phyloP scores from a whole-genome alignment of 1,284 basidiomycete genomes.

The Pseudozyma hubeiensis region DNA sequence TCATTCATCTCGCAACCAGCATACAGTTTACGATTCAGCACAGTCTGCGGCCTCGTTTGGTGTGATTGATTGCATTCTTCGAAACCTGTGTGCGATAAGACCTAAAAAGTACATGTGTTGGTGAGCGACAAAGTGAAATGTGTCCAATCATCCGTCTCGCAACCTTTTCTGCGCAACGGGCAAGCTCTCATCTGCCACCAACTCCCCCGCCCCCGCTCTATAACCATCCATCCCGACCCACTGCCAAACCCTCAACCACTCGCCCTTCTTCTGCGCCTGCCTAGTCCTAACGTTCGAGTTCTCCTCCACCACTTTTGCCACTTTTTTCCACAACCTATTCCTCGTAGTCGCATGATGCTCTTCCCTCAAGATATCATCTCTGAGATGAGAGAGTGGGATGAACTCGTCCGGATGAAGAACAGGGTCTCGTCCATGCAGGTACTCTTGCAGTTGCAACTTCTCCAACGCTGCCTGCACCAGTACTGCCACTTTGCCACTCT shows the following conservation, averaged over 20 bases:
- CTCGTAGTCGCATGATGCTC: slow-evolving; percentile 80
- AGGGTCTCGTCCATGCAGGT: slow-evolving; percentile 85
- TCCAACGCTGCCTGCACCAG: slow-evolving; percentile 51
- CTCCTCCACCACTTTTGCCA: slow-evolving; percentile 87
- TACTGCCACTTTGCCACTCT: slow-evolving; percentile 28
- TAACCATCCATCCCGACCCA: slow-evolving; percentile 69
- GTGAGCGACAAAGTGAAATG: background rate
- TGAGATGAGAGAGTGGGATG: slow-evolving; percentile 87
- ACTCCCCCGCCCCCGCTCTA: background rate
- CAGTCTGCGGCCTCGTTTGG: background rate
- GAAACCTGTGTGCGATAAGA: background rate
- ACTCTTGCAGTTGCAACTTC: slow-evolving; percentile 72
- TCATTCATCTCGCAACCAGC: no score
- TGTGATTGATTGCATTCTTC: slow-evolving; percentile 1
- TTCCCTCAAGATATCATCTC: slow-evolving; percentile 86
- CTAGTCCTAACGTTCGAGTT: slow-evolving; percentile 93
- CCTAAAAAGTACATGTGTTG: slow-evolving; percentile 9
- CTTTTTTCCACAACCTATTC: slow-evolving; percentile 83
- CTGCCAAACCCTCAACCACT: slow-evolving; percentile 73
- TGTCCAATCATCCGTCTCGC: background rate
- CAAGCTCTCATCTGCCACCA: background rate
- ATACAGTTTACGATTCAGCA: no score
- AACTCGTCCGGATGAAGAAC: slow-evolving; percentile 81
- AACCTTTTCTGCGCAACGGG: slow-evolving; percentile 8
- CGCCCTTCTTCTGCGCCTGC: slow-evolving; percentile 86